Percentiles rank a stretch among this genome's conserved stretches.
Evolutionary conservation across 495 filamentous ascomycete genomes (phyloP).

Genomic region (Chaetomium tenue): DNA sequence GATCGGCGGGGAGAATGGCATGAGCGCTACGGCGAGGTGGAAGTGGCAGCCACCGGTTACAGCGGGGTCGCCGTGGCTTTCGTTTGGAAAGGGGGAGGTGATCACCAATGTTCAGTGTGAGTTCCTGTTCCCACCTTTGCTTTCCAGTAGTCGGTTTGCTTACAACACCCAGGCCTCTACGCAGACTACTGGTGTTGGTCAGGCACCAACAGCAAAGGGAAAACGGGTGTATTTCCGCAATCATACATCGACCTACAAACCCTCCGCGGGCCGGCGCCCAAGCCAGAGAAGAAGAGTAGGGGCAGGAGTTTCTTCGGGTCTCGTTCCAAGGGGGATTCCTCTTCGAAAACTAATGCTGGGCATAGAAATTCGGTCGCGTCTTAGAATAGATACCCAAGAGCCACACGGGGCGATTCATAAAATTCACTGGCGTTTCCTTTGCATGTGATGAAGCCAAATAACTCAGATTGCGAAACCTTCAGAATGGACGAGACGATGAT

Average conservation of each 20-base stretch:
- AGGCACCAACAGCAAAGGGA: constrained; percentile 45
- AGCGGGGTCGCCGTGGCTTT: constrained; percentile 36
- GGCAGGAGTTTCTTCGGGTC: constrained; percentile 9
- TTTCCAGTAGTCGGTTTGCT: background rate
- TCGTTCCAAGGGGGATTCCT: background rate
- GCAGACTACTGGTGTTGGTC: constrained; percentile 50
- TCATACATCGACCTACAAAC: constrained; percentile 20
- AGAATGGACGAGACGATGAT: too few species aligned
- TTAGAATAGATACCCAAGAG: constrained; percentile 11
- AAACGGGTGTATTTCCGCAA: constrained; percentile 44
- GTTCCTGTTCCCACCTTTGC: background rate
- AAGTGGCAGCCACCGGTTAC: constrained; percentile 40
- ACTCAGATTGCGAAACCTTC: too few species aligned
- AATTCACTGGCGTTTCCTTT: too few species aligned
- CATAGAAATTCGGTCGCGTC: constrained; percentile 9
- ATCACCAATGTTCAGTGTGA: constrained; percentile 42
- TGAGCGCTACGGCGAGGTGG: constrained; percentile 44
- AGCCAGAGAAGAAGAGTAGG: background rate
- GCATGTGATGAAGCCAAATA: too few species aligned
- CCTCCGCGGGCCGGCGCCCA: background rate
- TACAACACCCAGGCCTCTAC: constrained; percentile 30
- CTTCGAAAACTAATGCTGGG: background rate
- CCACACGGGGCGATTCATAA: background rate
- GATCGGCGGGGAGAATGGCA: constrained; percentile 31
- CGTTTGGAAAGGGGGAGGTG: constrained; percentile 45